phyloP scores from a whole-genome alignment of 805 yeast species.

The Zygosaccharomyces lentus region DNA sequence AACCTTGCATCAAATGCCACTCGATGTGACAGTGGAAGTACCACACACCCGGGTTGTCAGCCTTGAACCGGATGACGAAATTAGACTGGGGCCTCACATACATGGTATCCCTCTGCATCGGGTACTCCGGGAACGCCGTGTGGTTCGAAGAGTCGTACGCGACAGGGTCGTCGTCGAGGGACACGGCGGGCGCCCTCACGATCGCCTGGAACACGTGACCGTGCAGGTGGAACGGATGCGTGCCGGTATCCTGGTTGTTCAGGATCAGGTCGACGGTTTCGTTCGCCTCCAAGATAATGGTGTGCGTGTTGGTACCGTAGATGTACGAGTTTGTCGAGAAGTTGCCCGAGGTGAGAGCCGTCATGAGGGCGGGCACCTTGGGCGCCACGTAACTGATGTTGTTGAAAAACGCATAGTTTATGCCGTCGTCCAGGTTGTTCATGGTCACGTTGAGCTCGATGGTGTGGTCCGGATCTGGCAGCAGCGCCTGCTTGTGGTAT shows the following conservation, averaged over 20 bases:
- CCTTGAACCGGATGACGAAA: conserved; percentile 79
- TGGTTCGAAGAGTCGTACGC: conserved; percentile 53
- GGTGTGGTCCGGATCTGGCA: conserved; percentile 63
- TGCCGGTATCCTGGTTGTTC: conserved; percentile 86
- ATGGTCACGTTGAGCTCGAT: conserved; percentile 71
- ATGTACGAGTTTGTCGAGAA: conserved; percentile 47
- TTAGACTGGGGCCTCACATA: conserved; percentile 80
- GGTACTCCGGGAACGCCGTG: conserved; percentile 59
- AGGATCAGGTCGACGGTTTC: conserved; percentile 71
- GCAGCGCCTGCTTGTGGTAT: conserved; percentile 46
- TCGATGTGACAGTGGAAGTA: conserved; percentile 98
- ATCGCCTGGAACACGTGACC: conserved; percentile 82
- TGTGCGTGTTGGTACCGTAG: conserved; percentile 76
- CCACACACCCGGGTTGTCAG: conserved; percentile 98
- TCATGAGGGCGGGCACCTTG: conserved; percentile 77
- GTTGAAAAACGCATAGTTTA: conserved; percentile 95
- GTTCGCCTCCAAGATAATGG: conserved; percentile 56
- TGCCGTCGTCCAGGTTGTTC: conserved; percentile 83
- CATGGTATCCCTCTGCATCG: conserved; percentile 80
- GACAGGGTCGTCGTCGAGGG: conserved; percentile 51
- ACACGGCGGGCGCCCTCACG: conserved; percentile 60
- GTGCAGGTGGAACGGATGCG: conserved; percentile 96
- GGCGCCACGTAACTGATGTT: conserved; percentile 74
- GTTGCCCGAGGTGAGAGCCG: conserved; percentile 72
- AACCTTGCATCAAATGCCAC: conserved; percentile 96